Evolutionary conservation across 2,329 filamentous ascomycete genomes (phyloP).

Genomic region (Xylaria sp.): DNA sequence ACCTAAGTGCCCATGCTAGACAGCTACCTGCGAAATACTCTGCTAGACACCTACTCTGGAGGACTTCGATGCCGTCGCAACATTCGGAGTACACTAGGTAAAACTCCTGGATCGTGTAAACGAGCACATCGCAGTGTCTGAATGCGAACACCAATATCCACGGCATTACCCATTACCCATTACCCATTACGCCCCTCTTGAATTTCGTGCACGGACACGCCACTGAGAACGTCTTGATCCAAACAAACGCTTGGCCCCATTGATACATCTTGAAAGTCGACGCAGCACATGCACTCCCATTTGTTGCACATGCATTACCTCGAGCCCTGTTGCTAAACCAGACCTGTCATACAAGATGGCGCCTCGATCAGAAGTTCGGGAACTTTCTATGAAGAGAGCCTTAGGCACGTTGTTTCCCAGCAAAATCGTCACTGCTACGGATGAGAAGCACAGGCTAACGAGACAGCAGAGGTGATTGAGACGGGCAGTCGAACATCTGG

Average conservation of each 20-base stretch:
- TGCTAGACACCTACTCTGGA: not conserved
- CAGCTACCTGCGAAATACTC: too few species aligned
- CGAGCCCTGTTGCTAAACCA: not conserved
- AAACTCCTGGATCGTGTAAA: not conserved
- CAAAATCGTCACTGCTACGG: not conserved
- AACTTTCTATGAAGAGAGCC: conserved; percentile 27
- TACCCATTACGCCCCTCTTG: not conserved
- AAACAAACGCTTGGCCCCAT: not conserved
- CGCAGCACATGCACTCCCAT: not conserved
- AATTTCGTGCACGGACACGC: not conserved
- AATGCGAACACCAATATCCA: not conserved
- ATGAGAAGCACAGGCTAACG: conserved; percentile 16
- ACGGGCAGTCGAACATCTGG: conserved; percentile 24
- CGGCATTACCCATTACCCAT: not conserved
- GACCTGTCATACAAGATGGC: conserved; percentile 22
- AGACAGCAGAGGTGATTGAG: conserved; percentile 25
- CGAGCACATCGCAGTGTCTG: conserved; percentile 2
- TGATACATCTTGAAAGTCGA: not conserved
- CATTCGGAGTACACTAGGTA: not conserved
- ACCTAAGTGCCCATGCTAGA: too few species aligned
- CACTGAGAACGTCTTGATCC: not conserved
- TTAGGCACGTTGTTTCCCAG: conserved; percentile 21
- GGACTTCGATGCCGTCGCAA: not conserved
- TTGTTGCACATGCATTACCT: not conserved
- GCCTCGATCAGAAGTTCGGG: conserved; percentile 24